A percentile compares a stretch with the other conserved stretches of the same genome.
These are phyloP conservation scores for Paramecium octaurelia DNA, from an alignment of 73 alveolate genomes.

Conservation along the genomic window DNA sequence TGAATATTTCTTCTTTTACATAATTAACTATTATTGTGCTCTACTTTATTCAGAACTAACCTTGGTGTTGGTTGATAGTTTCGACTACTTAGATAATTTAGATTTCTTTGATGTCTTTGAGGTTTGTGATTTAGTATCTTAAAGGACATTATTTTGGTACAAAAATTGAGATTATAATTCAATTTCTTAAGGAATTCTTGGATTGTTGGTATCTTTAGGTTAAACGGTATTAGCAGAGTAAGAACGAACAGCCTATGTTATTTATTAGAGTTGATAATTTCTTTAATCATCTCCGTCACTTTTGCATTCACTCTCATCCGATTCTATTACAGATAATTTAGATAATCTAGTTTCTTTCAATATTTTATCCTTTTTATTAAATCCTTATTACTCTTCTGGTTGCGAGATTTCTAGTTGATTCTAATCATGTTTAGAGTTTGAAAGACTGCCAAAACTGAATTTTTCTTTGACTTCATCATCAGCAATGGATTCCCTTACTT, in stretches of 20 bases:
- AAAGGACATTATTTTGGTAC: not conserved
- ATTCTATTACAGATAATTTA: not conserved
- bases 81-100: not conserved
- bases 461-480: not conserved
- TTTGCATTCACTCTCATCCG: not conserved
- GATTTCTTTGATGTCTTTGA: not conserved
- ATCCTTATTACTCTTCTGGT: not conserved
- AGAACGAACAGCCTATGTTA: not conserved
- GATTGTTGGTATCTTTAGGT: not conserved
- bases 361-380: not conserved
- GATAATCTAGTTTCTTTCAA: not conserved
- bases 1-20: not conserved
- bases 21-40: not conserved
- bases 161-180: not conserved
- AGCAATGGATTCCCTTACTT: not conserved
- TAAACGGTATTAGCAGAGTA: not conserved
- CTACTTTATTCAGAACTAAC: not conserved
- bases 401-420: not conserved
- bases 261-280: not conserved
- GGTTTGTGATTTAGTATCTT: not conserved
- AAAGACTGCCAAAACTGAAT: conserved; percentile 21
- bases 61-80: not conserved
- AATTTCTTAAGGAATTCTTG: not conserved
- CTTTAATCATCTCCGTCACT: not conserved
- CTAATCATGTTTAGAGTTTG: conserved; percentile 8